phyloP scores from a whole-genome alignment of 1,139 yeast species.

The Magnusiomyces fungicola region DNA sequence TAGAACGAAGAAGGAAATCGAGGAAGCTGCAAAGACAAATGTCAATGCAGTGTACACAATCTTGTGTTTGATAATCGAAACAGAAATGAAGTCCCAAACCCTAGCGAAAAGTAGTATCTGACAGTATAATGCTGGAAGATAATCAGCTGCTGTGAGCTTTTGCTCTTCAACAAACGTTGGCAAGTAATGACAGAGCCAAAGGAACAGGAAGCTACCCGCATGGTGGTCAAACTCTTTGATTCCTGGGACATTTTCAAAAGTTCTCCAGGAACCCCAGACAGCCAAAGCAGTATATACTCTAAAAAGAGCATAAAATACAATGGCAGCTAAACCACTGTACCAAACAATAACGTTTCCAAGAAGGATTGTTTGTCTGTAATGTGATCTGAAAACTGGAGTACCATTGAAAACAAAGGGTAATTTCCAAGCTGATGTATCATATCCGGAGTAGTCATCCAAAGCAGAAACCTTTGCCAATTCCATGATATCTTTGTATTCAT shows the following conservation, averaged over 20 bases:
- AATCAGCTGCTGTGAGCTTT: conserved; percentile 17
- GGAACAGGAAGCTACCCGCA: conserved; percentile 22
- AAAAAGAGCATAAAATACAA: conserved; percentile 17
- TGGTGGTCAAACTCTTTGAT: conserved; percentile 22
- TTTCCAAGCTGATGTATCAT: conserved; percentile 30
- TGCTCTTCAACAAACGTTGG: conserved; percentile 15
- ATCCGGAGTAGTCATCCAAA: conserved; percentile 10
- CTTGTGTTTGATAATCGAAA: conserved; percentile 2
- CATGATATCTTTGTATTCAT: conserved; percentile 24
- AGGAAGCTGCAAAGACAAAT: conserved; percentile 10
- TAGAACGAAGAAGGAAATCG: conserved; percentile 11
- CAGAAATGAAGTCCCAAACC: conserved; percentile 15
- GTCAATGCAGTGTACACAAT: conserved; percentile 6
- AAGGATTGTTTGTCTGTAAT: conserved; percentile 42
- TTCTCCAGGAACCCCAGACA: conserved; percentile 20
- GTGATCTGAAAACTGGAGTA: conserved; percentile 43
- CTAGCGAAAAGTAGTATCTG: conserved; percentile 20
- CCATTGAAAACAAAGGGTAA: conserved; percentile 50
- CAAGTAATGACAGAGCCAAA: conserved; percentile 21
- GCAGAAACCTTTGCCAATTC: conserved; percentile 4
- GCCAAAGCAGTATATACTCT: conserved; percentile 20
- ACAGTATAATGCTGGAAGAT: conserved; percentile 25
- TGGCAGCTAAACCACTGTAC: conserved; percentile 27
- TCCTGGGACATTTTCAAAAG: conserved; percentile 11
- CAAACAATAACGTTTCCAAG: conserved; percentile 55